These are phyloP conservation scores for Blepharisma japonicum DNA, from an alignment of 73 alveolate genomes.

Conservation along the genomic window DNA sequence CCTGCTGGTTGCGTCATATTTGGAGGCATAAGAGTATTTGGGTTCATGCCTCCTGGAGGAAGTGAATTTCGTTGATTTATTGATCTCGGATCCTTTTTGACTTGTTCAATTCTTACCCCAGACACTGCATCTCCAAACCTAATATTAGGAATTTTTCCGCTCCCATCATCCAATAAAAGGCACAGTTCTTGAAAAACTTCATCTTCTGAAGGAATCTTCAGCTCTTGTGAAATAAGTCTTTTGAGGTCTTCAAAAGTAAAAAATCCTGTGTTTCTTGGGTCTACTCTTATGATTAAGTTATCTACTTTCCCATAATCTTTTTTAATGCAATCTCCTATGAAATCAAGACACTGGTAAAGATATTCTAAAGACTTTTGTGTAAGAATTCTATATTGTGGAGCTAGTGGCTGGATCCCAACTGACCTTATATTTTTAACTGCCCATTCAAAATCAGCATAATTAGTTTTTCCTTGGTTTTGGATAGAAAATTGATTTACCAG, in stretches of 20 bases:
- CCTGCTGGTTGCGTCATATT: background rate
- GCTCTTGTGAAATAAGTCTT: background rate
- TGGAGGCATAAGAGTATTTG: background rate
- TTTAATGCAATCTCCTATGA: background rate
- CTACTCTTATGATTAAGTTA: background rate
- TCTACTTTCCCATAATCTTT: background rate
- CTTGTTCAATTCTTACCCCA: conserved; percentile 14
- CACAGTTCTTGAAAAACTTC: background rate
- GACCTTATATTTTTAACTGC: background rate
- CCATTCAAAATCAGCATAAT: background rate
- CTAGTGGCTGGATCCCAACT: conserved; percentile 8
- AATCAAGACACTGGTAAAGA: conserved; percentile 1
- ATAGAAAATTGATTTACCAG: background rate
- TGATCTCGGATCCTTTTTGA: background rate
- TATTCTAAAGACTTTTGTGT: background rate
- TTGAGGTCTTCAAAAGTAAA: background rate
- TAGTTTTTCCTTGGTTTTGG: background rate
- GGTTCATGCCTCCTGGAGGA: background rate
- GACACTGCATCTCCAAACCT: background rate
- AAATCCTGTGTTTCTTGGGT: background rate
- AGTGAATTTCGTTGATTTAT: too few species aligned
- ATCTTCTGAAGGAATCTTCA: background rate
- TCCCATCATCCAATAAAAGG: conserved; percentile 13
- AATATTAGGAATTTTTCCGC: background rate
- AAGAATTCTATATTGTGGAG: background rate